These are phyloP conservation scores for Wolfiporia cocos DNA, from an alignment of 1,284 basidiomycete species.

Conservation along the genomic window DNA sequence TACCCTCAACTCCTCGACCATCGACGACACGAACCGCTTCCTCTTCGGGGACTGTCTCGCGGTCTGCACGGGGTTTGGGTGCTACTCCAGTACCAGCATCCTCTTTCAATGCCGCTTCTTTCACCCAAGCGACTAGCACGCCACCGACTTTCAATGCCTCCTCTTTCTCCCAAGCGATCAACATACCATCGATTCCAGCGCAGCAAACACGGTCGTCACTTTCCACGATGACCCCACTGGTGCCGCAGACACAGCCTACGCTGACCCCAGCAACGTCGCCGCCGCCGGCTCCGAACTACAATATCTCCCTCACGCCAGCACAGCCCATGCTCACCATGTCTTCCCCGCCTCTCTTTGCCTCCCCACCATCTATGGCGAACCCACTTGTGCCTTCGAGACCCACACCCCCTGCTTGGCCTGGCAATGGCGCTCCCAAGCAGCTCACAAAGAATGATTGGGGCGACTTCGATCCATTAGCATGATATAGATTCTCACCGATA, in stretches of 20 bases:
- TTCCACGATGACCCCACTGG: neutral
- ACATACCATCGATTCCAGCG: conserved; percentile 13
- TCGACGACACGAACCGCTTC: conserved; percentile 13
- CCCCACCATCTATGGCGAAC: conserved; percentile 39
- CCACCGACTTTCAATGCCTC: no score
- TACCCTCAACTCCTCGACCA: conserved; percentile 34
- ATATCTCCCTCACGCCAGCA: conserved; percentile 20
- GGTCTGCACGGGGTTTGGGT: conserved; percentile 34
- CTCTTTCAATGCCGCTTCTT: conserved; percentile 28
- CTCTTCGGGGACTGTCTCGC: conserved; percentile 17
- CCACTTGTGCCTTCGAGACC: conserved; percentile 56
- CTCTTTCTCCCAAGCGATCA: no score
- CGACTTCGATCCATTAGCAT: conserved; percentile 72
- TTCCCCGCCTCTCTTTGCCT: conserved; percentile 23
- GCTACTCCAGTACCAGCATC: conserved; percentile 29
- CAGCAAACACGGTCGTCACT: neutral
- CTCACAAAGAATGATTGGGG: conserved; percentile 64
- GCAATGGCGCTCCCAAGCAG: conserved; percentile 33
- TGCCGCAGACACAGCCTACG: conserved; percentile 6
- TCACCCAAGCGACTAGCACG: conserved; percentile 22
- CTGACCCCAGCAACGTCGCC: conserved; percentile 9
- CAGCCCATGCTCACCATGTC: conserved; percentile 18
- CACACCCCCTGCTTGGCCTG: conserved; percentile 39
- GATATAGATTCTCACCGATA: conserved; percentile 7
- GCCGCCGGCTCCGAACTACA: conserved; percentile 22